phyloP scores from a whole-genome alignment of 2,329 filamentous ascomycete genomes.

The Cladosporium oxysporum region DNA sequence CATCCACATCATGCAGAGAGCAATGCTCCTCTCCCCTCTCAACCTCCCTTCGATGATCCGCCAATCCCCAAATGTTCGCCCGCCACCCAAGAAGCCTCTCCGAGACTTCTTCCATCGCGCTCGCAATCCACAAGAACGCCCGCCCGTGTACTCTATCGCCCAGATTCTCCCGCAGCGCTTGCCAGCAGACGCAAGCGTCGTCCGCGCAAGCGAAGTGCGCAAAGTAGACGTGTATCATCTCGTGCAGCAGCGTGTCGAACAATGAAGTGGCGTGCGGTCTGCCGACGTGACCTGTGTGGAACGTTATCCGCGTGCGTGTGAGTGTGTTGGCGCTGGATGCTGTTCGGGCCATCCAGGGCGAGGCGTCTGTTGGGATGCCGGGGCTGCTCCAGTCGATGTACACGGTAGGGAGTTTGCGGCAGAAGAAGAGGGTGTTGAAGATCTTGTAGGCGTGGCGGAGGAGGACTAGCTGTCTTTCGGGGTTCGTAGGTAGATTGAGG shows the following conservation, averaged over 20 bases:
- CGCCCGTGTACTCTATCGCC: neutral
- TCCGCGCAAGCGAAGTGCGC: neutral
- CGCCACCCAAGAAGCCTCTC: neutral
- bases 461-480: neutral
- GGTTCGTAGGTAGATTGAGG: neutral
- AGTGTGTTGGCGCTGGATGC: neutral
- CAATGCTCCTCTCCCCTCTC: neutral
- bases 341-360: neutral
- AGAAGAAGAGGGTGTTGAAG: neutral
- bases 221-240: neutral
- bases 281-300: neutral
- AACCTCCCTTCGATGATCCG: neutral
- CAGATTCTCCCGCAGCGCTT: neutral
- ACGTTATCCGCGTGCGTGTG: neutral
- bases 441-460: neutral
- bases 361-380: neutral
- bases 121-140: neutral
- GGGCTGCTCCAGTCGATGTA: neutral
- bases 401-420: neutral
- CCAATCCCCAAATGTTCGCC: neutral
- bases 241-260: neutral
- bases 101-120: neutral
- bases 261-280: neutral
- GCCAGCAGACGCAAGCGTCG: neutral
- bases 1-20: neutral